Evolutionary conservation across 192 early-diverging fungal genomes (phyloP).

Genomic region (Coemansia sp.): DNA sequence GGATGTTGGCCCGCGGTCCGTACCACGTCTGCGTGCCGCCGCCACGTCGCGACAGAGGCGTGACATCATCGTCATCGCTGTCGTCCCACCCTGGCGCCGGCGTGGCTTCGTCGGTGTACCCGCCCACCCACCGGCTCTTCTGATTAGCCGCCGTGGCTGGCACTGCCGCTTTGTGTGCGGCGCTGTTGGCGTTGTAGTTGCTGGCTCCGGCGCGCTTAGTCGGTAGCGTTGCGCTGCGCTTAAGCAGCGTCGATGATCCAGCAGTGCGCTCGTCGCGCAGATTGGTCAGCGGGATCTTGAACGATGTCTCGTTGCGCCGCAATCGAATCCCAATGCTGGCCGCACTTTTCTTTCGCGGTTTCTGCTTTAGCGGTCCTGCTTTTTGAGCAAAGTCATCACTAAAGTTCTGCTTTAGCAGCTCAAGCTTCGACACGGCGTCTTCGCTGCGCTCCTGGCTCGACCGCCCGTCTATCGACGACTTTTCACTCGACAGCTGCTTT

Average conservation of each 20-base stretch:
- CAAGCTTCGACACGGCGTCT: not conserved
- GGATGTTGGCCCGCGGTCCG: slow-evolving; percentile 32
- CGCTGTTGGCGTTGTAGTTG: not conserved
- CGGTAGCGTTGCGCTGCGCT: slow-evolving; percentile 50
- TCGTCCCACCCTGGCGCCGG: slow-evolving; percentile 40
- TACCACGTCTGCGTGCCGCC: slow-evolving; percentile 46
- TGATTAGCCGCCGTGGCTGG: slow-evolving; percentile 7
- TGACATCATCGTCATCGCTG: slow-evolving; percentile 24
- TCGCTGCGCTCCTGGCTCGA: slow-evolving; percentile 6
- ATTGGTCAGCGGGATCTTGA: slow-evolving; percentile 23
- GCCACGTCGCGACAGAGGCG: slow-evolving; percentile 21
- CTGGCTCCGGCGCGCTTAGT: slow-evolving; percentile 24
- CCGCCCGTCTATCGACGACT: slow-evolving; percentile 13
- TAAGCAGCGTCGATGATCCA: slow-evolving; percentile 13
- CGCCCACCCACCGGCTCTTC: slow-evolving; percentile 41
- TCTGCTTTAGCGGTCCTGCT: not conserved
- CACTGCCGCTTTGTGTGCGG: not conserved
- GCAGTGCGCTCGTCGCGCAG: slow-evolving; percentile 29
- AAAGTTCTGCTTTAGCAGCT: no score
- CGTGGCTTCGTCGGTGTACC: slow-evolving; percentile 13
- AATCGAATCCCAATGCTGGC: slow-evolving; percentile 25
- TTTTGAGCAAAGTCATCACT: not conserved
- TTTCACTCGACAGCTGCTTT: slow-evolving; percentile 5
- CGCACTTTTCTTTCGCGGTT: slow-evolving; percentile 13
- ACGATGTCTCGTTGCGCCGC: slow-evolving; percentile 32